Conservation (phyloP, 202 grass and related monocot genomes). For the Eragrostis tef region DNA sequence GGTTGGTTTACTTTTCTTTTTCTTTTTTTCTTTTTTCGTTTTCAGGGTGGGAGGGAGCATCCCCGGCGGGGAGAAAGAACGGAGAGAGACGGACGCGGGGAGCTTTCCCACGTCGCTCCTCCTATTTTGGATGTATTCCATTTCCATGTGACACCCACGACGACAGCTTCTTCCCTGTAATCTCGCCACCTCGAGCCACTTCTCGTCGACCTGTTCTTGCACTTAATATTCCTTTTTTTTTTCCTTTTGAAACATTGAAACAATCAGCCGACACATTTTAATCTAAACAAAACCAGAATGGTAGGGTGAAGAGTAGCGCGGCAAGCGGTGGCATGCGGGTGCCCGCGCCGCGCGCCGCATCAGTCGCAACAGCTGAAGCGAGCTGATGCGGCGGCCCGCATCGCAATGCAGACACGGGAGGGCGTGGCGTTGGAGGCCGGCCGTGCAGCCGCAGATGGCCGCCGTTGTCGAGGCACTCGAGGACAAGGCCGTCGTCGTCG, state of each 20-base stretch:
- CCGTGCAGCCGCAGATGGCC: no score
- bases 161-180: not conserved
- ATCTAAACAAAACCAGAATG: no score
- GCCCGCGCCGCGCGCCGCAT: no score
- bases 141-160: constrained; percentile 37
- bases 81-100: constrained; percentile 36
- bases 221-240: not conserved
- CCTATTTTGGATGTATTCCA: constrained; percentile 53
- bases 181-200: not conserved
- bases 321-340: no score
- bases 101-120: constrained; percentile 44
- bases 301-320: not conserved
- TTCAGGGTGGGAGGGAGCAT: constrained; percentile 12
- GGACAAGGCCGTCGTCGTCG: no score
- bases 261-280: not conserved
- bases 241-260: not conserved
- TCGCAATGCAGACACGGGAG: no score
- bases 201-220: not conserved
- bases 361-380: no score
- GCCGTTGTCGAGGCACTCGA: no score
- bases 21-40: not conserved
- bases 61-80: not conserved
- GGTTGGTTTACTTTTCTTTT: constrained; percentile 29
- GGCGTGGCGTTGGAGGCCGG: no score
- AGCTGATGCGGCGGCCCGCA: no score